These are phyloP conservation scores for Zanthoxylum bungeanum DNA, from an alignment of 345 rosid genomes.

Conservation along the genomic window DNA sequence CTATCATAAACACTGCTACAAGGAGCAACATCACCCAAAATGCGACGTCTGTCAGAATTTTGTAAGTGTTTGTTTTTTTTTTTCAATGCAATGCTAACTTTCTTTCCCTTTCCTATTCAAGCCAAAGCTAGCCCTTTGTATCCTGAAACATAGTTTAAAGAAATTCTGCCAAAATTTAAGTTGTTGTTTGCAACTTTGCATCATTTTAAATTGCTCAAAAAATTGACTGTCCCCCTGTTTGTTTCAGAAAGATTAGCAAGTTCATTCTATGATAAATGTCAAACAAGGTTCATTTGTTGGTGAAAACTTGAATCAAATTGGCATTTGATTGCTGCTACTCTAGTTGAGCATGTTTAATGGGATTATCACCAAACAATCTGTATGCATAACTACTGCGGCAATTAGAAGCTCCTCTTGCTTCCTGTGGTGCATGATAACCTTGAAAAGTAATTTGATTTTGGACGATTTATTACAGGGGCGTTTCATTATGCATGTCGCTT, in stretches of 20 bases:
- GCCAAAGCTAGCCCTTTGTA: neutral
- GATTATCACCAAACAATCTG: neutral
- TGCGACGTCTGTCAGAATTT: constrained; percentile 87
- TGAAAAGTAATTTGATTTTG: neutral
- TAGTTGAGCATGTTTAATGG: neutral
- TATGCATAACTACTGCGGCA: neutral
- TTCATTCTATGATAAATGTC: neutral
- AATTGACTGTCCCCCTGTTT: neutral
- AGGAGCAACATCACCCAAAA: constrained; percentile 76
- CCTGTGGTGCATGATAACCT: too few species aligned
- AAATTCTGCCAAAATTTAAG: constrained; percentile 3
- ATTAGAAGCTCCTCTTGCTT: neutral
- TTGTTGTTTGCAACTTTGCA: neutral
- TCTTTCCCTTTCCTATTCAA: neutral
- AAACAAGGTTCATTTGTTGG: neutral
- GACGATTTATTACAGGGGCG: neutral
- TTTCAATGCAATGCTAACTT: neutral
- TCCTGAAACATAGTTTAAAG: neutral
- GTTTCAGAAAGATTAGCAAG: neutral
- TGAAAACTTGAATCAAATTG: constrained; percentile 1
- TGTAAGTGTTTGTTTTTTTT: constrained; percentile 49
- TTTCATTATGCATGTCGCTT: neutral
- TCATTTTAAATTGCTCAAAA: neutral
- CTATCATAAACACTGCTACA: constrained; percentile 83
- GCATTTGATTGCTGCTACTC: neutral